Evolutionary conservation across 2,329 filamentous ascomycete species (phyloP).

Genomic region (Aspergillus aculeatinus): DNA sequence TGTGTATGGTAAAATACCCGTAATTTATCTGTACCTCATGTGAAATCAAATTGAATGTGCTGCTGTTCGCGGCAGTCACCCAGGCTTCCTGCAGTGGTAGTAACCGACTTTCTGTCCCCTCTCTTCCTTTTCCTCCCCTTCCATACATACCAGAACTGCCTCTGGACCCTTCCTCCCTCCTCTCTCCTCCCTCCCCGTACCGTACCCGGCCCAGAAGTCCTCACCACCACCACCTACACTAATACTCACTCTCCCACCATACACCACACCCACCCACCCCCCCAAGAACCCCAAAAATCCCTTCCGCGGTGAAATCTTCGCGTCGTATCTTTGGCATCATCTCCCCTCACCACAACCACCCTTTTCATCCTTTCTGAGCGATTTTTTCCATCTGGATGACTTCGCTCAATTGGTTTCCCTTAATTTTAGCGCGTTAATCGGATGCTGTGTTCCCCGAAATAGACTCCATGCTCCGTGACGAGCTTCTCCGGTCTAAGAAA

Average conservation of each 20-base stretch:
- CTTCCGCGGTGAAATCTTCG: constrained; percentile 32
- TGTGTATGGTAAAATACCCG: not conserved
- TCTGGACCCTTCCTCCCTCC: not conserved
- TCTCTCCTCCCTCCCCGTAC: constrained; percentile 16
- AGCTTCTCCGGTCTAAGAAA: constrained; percentile 51
- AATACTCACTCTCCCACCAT: not conserved
- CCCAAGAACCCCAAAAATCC: constrained; percentile 28
- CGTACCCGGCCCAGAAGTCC: constrained; percentile 21
- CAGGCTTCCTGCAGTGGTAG: constrained; percentile 8
- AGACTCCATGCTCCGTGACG: constrained; percentile 52
- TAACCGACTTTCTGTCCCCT: too few relatives aligned
- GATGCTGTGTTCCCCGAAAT: constrained; percentile 49
- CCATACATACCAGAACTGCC: constrained; percentile 11
- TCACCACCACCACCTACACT: constrained; percentile 24
- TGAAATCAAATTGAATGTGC: not conserved
- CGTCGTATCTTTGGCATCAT: constrained; percentile 34
- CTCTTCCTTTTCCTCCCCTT: constrained; percentile 5
- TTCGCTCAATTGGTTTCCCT: constrained; percentile 37
- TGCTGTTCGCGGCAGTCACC: constrained; percentile 20
- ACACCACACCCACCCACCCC: not conserved
- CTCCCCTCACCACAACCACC: constrained; percentile 40
- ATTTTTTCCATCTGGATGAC: constrained; percentile 47
- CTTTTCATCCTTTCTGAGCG: constrained; percentile 46
- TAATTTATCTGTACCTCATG: constrained; percentile 6
- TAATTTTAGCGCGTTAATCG: constrained; percentile 50